Evolutionary conservation across 2,329 filamentous ascomycete species (phyloP).

Genomic region (Didymellaceae sp.): DNA sequence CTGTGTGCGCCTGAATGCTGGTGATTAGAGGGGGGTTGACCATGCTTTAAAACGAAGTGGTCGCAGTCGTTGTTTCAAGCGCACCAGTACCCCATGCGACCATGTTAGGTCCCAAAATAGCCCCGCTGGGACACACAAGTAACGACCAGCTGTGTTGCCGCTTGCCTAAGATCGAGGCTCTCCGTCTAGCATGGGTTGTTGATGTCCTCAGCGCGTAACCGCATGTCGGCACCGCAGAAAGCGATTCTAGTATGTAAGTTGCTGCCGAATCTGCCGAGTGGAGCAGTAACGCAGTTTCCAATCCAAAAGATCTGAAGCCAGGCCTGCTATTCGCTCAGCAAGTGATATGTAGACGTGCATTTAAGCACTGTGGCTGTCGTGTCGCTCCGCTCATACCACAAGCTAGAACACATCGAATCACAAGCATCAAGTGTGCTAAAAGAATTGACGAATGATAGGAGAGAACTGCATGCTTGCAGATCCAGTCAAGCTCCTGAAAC

Average conservation of each 20-base stretch:
- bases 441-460: neutral
- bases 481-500: slow-evolving; percentile 8
- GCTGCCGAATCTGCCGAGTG: slow-evolving; percentile 7
- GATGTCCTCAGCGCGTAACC: slow-evolving; percentile 38
- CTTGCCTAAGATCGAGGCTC: slow-evolving; percentile 18
- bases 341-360: slow-evolving; percentile 9
- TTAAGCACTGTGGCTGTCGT: slow-evolving; percentile 32
- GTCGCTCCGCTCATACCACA: slow-evolving; percentile 10
- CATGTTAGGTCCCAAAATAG: slow-evolving; percentile 28
- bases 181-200: slow-evolving; percentile 9
- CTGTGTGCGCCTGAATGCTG: slow-evolving; percentile 25
- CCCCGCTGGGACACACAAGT: slow-evolving; percentile 12
- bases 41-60: slow-evolving; percentile 46
- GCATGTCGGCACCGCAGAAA: slow-evolving; percentile 10
- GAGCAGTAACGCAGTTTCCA: slow-evolving; percentile 1
- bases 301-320: neutral
- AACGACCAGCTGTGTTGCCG: slow-evolving; percentile 32
- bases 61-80: slow-evolving; percentile 41
- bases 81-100: slow-evolving; percentile 8
- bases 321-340: slow-evolving; percentile 11
- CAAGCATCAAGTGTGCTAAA: neutral
- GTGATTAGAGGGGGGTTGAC: slow-evolving; percentile 29
- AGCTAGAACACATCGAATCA: neutral
- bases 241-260: neutral
- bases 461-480: neutral